These are phyloP conservation scores for Eremochloa ophiuroides DNA, from an alignment of 176 grass and related monocot genomes.

Conservation along the genomic window DNA sequence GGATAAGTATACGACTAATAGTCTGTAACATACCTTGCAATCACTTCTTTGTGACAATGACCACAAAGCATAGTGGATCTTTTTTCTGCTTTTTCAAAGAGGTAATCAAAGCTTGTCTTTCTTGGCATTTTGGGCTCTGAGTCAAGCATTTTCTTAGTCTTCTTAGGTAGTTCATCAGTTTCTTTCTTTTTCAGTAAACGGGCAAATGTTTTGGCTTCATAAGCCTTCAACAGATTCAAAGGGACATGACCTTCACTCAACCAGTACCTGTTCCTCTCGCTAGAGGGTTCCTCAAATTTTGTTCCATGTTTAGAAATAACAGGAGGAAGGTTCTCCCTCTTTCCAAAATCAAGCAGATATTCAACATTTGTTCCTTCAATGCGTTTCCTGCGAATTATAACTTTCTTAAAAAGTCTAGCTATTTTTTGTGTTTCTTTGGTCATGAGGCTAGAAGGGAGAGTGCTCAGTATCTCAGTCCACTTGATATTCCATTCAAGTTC, in stretches of 20 bases:
- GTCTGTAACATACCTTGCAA: constrained; percentile 50
- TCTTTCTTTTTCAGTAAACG: constrained; percentile 84
- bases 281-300: constrained; percentile 72
- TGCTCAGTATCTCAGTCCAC: constrained; percentile 70
- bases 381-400: constrained; percentile 80
- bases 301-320: constrained; percentile 78
- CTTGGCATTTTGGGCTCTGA: constrained; percentile 34
- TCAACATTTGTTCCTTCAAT: constrained; percentile 55
- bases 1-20: not conserved
- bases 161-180: constrained; percentile 39
- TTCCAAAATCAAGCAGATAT: constrained; percentile 98
- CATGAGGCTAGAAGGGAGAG: constrained; percentile 53
- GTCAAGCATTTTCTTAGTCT: constrained; percentile 33
- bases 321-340: constrained; percentile 79
- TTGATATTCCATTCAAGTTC: constrained; percentile 89
- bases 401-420: constrained; percentile 88
- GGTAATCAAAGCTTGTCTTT: constrained; percentile 52
- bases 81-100: constrained; percentile 70
- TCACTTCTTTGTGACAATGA: constrained; percentile 65
- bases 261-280: constrained; percentile 91
- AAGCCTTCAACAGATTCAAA: constrained; percentile 78
- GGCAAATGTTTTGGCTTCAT: constrained; percentile 67
- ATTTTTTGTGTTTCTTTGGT: constrained; percentile 86
- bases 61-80: constrained; percentile 55
- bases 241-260: constrained; percentile 78